These are phyloP conservation scores for Penicillium sp. DNA, from an alignment of 2,329 filamentous ascomycete species.

Conservation along the genomic window DNA sequence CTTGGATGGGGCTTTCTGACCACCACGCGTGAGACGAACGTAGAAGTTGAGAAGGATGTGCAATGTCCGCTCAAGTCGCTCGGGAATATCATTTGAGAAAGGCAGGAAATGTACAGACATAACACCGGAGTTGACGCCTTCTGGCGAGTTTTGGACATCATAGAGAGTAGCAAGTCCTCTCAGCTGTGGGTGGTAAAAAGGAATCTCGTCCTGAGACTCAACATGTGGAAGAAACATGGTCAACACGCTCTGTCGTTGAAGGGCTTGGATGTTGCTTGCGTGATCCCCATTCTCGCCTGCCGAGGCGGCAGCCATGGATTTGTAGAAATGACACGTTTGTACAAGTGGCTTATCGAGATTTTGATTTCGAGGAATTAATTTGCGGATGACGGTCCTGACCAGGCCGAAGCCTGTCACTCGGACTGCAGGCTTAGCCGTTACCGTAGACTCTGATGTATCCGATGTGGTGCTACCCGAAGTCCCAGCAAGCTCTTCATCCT, in stretches of 20 bases:
- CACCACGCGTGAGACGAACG: slow-evolving; percentile 35
- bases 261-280: not conserved
- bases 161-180: slow-evolving; percentile 75
- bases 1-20: not conserved
- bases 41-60: slow-evolving; percentile 41
- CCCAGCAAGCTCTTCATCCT: slow-evolving; percentile 32
- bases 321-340: slow-evolving; percentile 79
- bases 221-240: slow-evolving; percentile 80
- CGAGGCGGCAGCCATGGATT: not conserved
- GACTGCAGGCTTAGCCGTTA: slow-evolving; percentile 24
- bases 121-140: slow-evolving; percentile 34
- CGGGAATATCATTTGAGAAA: slow-evolving; percentile 45
- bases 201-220: slow-evolving; percentile 62
- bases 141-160: slow-evolving; percentile 38
- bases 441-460: not conserved
- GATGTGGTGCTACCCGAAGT: not conserved
- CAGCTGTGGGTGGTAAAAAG: slow-evolving; percentile 86
- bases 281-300: slow-evolving; percentile 13
- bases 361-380: slow-evolving; percentile 79
- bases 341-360: slow-evolving; percentile 72
- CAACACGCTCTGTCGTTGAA: slow-evolving; percentile 41
- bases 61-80: slow-evolving; percentile 43
- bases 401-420: slow-evolving; percentile 42
- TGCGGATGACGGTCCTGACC: slow-evolving; percentile 70
- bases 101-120: slow-evolving; percentile 56